These are phyloP conservation scores for Colletotrichum tanaceti DNA, from an alignment of 2,329 filamentous ascomycete species.

Conservation along the genomic window DNA sequence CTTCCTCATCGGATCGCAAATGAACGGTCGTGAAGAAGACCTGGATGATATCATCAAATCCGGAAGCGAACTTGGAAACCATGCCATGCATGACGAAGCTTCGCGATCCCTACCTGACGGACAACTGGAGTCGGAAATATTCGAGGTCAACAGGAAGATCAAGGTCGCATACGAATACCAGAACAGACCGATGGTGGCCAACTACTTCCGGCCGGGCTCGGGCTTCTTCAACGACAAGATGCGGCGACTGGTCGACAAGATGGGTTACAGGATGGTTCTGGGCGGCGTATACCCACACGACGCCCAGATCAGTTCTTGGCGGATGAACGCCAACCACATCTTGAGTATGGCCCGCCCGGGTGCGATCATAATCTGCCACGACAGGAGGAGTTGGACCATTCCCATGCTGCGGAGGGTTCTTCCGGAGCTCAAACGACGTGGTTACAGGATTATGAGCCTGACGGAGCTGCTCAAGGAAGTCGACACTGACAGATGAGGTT, in stretches of 20 bases:
- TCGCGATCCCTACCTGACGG: constrained; percentile 69
- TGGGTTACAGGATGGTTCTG: constrained; percentile 80
- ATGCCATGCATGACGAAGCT: constrained; percentile 89
- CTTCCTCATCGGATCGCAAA: constrained; percentile 87
- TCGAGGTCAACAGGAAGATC: constrained; percentile 71
- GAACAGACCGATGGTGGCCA: constrained; percentile 58
- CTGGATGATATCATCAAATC: constrained; percentile 68
- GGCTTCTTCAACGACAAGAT: constrained; percentile 83
- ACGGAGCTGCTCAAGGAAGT: constrained; percentile 69
- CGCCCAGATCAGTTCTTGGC: constrained; percentile 79
- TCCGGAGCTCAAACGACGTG: constrained; percentile 74
- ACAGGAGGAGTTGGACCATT: constrained; percentile 83
- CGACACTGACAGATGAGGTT: constrained; percentile 41
- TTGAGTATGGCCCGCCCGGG: constrained; percentile 83
- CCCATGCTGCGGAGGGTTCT: constrained; percentile 81
- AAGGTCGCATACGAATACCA: constrained; percentile 65
- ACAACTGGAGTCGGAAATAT: constrained; percentile 72
- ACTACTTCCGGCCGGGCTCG: constrained; percentile 85
- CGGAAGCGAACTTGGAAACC: constrained; percentile 83
- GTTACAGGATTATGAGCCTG: constrained; percentile 78
- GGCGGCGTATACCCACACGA: constrained; percentile 92
- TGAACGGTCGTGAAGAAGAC: constrained; percentile 64
- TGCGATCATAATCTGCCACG: constrained; percentile 87
- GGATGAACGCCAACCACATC: constrained; percentile 81
- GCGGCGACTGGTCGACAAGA: constrained; percentile 66